Conservation (phyloP, 2,329 filamentous ascomycete species). For the Stromatinia cepivora region DNA sequence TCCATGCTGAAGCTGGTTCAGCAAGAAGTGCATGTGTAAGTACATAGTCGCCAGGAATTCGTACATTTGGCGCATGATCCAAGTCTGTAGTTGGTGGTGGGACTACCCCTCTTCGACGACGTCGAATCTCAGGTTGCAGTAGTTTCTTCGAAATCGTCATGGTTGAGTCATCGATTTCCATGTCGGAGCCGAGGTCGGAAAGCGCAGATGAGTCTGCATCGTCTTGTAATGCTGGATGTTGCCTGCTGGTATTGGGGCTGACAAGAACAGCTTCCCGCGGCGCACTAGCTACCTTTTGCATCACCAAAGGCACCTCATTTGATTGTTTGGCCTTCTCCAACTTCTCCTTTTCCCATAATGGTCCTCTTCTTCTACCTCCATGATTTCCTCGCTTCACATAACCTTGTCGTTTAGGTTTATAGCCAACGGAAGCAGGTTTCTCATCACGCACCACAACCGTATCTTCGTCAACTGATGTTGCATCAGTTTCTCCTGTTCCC, state of each 20-base stretch:
- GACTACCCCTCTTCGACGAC: constrained; percentile 27
- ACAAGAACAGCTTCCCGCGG: constrained; percentile 1
- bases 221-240: constrained; percentile 22
- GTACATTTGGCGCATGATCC: constrained; percentile 41
- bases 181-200: constrained; percentile 24
- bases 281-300: neutral
- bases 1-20: constrained; percentile 77
- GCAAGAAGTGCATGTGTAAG: constrained; percentile 75
- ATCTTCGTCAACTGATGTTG: constrained; percentile 42
- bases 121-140: constrained; percentile 23
- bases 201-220: constrained; percentile 20
- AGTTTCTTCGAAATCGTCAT: constrained; percentile 24
- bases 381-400: constrained; percentile 12
- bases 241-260: neutral
- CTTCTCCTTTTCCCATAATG: constrained; percentile 23
- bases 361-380: constrained; percentile 23
- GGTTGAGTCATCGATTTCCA: constrained; percentile 27
- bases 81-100: constrained; percentile 30
- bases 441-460: constrained; percentile 34
- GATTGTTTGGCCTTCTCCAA: neutral
- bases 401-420: constrained; percentile 21
- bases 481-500: constrained; percentile 34
- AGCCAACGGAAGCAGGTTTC: neutral
- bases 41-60: constrained; percentile 76
- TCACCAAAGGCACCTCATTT: neutral